These are phyloP conservation scores for Boletus edulis DNA, from an alignment of 768 basidiomycete species.

Conservation along the genomic window DNA sequence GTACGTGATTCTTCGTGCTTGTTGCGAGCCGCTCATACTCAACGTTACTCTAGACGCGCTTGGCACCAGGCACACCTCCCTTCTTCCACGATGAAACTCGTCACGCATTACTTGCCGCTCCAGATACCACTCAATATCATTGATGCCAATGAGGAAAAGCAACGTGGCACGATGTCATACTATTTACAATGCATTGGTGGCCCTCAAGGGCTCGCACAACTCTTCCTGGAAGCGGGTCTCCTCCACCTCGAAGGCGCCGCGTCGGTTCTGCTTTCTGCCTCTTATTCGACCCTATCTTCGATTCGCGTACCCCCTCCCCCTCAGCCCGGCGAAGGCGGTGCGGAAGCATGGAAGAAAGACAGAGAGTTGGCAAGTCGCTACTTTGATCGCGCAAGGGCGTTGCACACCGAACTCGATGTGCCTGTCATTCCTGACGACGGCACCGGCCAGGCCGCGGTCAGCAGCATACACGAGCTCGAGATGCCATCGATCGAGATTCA, in stretches of 20 bases:
- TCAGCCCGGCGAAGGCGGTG: constrained; percentile 53
- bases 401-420: constrained; percentile 66
- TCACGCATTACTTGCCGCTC: constrained; percentile 67
- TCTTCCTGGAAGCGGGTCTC: constrained; percentile 76
- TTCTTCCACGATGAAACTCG: constrained; percentile 74
- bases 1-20: constrained; percentile 40
- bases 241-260: constrained; percentile 82
- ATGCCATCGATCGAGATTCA: constrained; percentile 67
- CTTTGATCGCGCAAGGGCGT: constrained; percentile 64
- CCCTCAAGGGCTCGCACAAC: constrained; percentile 60
- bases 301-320: constrained; percentile 61
- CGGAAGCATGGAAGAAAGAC: constrained; percentile 73
- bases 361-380: constrained; percentile 67
- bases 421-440: constrained; percentile 59
- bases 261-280: constrained; percentile 64
- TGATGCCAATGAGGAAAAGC: constrained; percentile 35
- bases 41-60: constrained; percentile 53
- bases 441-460: constrained; percentile 24
- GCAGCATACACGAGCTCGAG: constrained; percentile 45
- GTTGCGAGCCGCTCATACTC: neutral
- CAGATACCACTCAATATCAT: constrained; percentile 41
- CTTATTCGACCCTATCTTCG: constrained; percentile 75
- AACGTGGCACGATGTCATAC: constrained; percentile 56
- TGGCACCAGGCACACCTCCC: constrained; percentile 79
- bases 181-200: constrained; percentile 69